These are phyloP conservation scores for Zizania latifolia DNA, from an alignment of 176 grass and related monocot genomes.

Conservation along the genomic window DNA sequence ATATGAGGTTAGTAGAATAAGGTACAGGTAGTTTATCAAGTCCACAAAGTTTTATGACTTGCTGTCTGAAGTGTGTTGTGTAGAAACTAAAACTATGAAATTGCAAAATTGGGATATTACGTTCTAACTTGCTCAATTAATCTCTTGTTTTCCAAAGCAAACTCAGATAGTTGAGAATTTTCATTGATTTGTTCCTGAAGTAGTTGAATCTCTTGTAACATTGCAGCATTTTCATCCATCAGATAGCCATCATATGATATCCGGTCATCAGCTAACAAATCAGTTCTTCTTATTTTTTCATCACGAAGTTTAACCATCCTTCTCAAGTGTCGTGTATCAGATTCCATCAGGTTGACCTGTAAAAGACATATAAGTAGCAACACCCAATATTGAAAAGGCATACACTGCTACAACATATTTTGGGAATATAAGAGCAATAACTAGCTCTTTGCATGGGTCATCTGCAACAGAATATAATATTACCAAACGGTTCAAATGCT, in stretches of 20 bases:
- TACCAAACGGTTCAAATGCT: slow-evolving; percentile 77
- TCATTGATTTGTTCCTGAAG: slow-evolving; percentile 53
- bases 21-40: slow-evolving; percentile 20
- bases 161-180: slow-evolving; percentile 65
- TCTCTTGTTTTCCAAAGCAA: slow-evolving; percentile 84
- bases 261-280: slow-evolving; percentile 45
- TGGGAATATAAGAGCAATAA: background rate
- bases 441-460: background rate
- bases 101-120: slow-evolving; percentile 34
- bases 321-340: slow-evolving; percentile 48
- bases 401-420: background rate
- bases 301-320: slow-evolving; percentile 44
- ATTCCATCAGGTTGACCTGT: slow-evolving; percentile 67
- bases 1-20: slow-evolving; percentile 28
- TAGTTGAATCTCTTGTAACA: slow-evolving; percentile 54
- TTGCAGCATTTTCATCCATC: slow-evolving; percentile 60
- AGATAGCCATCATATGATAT: slow-evolving; percentile 50
- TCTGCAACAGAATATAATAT: slow-evolving; percentile 13
- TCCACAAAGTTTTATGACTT: slow-evolving; percentile 1
- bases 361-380: slow-evolving; percentile 6
- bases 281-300: slow-evolving; percentile 47
- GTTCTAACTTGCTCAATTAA: slow-evolving; percentile 68
- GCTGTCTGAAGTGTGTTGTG: slow-evolving; percentile 1
- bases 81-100: slow-evolving; percentile 13
- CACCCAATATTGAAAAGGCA: background rate